A percentile compares a stretch with the other conserved stretches of the same genome.
Conservation (phyloP, 148 eudicot genomes). For the Diospyros lotus region DNA sequence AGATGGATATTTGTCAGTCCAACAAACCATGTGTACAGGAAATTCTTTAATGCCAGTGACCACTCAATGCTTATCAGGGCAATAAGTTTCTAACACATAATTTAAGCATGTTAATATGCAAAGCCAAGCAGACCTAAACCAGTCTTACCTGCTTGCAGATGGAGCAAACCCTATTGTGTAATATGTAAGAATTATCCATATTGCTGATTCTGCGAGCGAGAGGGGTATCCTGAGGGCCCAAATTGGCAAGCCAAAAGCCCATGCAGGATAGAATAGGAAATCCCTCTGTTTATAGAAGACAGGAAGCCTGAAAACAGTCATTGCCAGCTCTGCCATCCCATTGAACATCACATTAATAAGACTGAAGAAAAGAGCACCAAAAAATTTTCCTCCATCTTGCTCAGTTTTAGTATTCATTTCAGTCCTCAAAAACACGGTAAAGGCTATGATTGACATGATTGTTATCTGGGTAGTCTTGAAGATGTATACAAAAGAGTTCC, state of each 20-base stretch:
- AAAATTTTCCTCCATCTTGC: conserved; percentile 52
- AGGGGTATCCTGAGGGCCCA: conserved; percentile 66
- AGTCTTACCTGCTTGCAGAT: conserved; percentile 50
- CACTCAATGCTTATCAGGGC: not conserved
- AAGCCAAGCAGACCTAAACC: not conserved
- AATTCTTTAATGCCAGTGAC: not conserved
- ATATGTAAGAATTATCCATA: conserved; percentile 69
- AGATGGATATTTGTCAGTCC: not conserved
- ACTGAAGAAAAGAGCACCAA: conserved; percentile 64
- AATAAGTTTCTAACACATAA: not conserved
- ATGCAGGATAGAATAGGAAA: conserved; percentile 57
- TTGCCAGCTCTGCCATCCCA: conserved; percentile 64
- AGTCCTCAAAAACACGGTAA: conserved; percentile 60
- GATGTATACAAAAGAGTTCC: conserved; percentile 54
- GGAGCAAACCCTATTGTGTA: conserved; percentile 80
- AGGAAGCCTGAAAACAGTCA: conserved; percentile 60
- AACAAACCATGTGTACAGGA: not conserved
- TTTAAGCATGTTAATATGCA: not conserved
- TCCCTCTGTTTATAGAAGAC: conserved; percentile 71
- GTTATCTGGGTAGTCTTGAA: conserved; percentile 75
- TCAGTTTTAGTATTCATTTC: conserved; percentile 47
- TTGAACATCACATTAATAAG: conserved; percentile 63
- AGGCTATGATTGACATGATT: conserved; percentile 50
- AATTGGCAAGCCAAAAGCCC: conserved; percentile 71
- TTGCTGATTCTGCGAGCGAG: conserved; percentile 58